These are phyloP conservation scores for Ballota nigra DNA, from an alignment of 257 asterid genomes.

Conservation along the genomic window DNA sequence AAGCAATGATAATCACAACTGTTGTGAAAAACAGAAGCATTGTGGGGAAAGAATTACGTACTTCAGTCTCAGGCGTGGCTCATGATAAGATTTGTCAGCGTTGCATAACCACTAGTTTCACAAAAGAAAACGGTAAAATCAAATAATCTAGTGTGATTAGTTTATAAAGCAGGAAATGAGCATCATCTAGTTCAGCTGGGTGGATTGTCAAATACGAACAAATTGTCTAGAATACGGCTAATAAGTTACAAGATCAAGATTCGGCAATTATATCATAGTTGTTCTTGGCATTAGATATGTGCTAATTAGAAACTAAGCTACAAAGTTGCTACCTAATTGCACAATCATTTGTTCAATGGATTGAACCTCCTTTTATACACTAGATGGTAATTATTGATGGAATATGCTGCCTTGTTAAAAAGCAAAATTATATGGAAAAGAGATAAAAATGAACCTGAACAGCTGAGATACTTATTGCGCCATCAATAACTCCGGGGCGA, in stretches of 20 bases:
- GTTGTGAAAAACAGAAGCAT: neutral
- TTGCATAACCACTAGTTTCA: constrained; percentile 91
- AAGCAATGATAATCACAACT: neutral
- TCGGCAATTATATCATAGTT: neutral
- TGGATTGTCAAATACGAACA: neutral
- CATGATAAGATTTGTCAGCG: constrained; percentile 94
- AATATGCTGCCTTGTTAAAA: neutral
- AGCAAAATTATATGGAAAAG: constrained; percentile 4
- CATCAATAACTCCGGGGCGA: constrained; percentile 89
- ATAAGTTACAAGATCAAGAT: neutral
- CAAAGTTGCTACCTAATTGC: neutral
- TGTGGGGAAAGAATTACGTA: constrained; percentile 35
- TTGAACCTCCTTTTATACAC: neutral
- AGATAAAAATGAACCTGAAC: constrained; percentile 68
- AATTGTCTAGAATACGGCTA: neutral
- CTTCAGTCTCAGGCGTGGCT: constrained; percentile 93
- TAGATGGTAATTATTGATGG: neutral
- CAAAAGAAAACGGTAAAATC: constrained; percentile 23
- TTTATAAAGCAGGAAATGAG: neutral
- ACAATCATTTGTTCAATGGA: neutral
- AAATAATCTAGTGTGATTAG: neutral
- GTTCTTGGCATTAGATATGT: neutral
- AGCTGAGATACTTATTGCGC: constrained; percentile 98
- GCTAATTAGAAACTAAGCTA: neutral
- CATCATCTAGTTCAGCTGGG: neutral